Base-by-base conservation (phyloP, 2,329 filamentous ascomycete genomes). In the Colletotrichum sp. region DNA sequence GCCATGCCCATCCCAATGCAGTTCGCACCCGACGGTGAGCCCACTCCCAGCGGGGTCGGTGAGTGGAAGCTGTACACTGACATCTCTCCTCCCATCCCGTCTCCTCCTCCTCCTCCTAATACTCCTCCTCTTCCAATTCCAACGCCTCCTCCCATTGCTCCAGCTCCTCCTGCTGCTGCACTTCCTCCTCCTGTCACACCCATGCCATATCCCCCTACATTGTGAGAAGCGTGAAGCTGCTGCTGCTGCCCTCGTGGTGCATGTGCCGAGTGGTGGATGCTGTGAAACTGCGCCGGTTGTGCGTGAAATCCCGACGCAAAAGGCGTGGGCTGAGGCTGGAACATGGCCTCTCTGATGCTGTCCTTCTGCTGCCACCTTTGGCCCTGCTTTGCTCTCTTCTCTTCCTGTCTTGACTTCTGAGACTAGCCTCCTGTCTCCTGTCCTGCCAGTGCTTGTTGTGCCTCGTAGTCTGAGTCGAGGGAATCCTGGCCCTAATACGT, bases 281-380 rank as follows among this genome's bases (percentile, higher is more conserved):
- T 15, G 34, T 69, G 64, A 69, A 67, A 64, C 66, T 70, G 44
- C 32, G 64, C 30, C 26, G 67, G n/a, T 66, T 71, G 59, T 66
- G 79, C 75, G 79, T 84, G 85, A 79, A 83, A 85, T 80, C 86
- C 87, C 79, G 86, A 83, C 78, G 85, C 82, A 78, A 87, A 89
- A 71, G 89, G 86, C 70, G 88, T 88, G 71, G 88, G 85, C 79
- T 90, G 88, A 80, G 89, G 87, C 83, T 90, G 87, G 85, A 90
- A 91, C 89, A 91, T 91, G 83, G 84, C 76, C 75, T 73, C 66
- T 36, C 36, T 72, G 59, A 12, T 30, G 55, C 28, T 62, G 65
- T 71, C n/a, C 34, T 18, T 32, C 55, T 76, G 21, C 57, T 60
- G 26, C 28, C 44, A 7, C 62, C 34, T 44, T 34, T 75, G 62